Evolutionary conservation across 306 rosid species (phyloP), one percentile per base, ranked within the genome.

Genomic region (Amphicarpaea edgeworthii): DNA sequence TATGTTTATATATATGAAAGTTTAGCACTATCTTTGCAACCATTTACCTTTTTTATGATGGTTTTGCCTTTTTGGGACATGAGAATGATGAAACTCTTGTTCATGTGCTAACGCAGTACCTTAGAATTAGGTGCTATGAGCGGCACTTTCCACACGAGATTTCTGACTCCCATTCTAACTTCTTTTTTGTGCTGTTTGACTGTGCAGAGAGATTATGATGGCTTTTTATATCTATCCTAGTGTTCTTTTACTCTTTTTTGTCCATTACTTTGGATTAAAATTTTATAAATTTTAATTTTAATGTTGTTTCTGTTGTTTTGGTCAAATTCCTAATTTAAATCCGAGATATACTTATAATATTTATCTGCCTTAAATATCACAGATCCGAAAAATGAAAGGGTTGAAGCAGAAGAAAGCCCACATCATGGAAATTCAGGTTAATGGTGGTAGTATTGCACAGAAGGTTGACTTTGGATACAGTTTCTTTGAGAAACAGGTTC

Each of bases 351-450:
- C 17, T 32, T 40, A 57, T 80, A 58, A 6, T 9, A 1, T 14
- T n/a, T 64, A 2, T 38, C 6, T 63, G 3, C 12, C 1, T 45
- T 49, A 3, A 51, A 1, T 82, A 2, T 20, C 8, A 7, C 88
- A 92, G 97, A 92, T 92, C 16, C 77, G 93, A 28, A 92, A 90
- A 77, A 88, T 92, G 93, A 92, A 92, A 82, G 97, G 97, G 0
- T 62, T 92, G 87, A 92, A 92, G 76, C 97, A 90, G 75, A 92
- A 92, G 93, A 92, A 92, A 43, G 97, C 97, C 54, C 97, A 92
- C 55, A 80, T 92, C 40, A 92, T 92, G 97, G 96, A 92, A 79
- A 88, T 92, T 58, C 97, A 92, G 81, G 92, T 90, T 0, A 92
- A 90, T 0, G 96, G 97, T 43, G 96, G 97, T 6, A 83, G 92